Evolutionary conservation across 805 yeast genomes (phyloP), one percentile per base, ranked within the genome.

Genomic region (Saccharomycopsis vini): DNA sequence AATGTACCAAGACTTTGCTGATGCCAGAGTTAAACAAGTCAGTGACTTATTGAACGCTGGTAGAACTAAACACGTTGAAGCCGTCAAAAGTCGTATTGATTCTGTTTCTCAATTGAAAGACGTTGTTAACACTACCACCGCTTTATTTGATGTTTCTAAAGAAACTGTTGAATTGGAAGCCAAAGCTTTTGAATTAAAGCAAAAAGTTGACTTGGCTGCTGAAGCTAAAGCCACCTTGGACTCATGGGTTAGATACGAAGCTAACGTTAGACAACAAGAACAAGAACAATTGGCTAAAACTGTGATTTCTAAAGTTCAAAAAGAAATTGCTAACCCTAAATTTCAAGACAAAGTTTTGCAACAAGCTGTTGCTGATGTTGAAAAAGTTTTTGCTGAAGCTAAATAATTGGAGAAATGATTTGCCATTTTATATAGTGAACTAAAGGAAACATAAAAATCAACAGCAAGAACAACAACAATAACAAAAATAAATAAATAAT

Each of bases 201-300:
- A 92, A 75, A 68, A 80, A 62, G 88, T 86, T 54, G 88, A 80
- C 52, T 76, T 88, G 55, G 90, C 95, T 46, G 57, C 71, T 51
- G 95, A 88, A 74, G 97, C 97, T 61, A 88, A 84, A 73, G 71
- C 92, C 46, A 95, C 90, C 50, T 79, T 92, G 63, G 98, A 92
- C 71, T 87, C 97, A 13, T 92, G 98, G 98, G 97, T 89, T 58
- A 86, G 97, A 78, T 85, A 84, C 69, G 98, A 92, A 75, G 82
- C 86, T 56, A 88, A 87, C 64, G 92, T 89, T 56, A 90, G 97
- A 73, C 95, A 87, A 73, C 70, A 79, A 62, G 95, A 92, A 75
- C 98, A 92, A 75, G 76, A 80, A 68, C 95, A 86, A 68, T 79
- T 92, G 59, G 79, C 94, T 55, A 70, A 83, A 61, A 60, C 88